phyloP scores from a whole-genome alignment of 2,329 filamentous ascomycete genomes.

The Diaporthe sp. region DNA sequence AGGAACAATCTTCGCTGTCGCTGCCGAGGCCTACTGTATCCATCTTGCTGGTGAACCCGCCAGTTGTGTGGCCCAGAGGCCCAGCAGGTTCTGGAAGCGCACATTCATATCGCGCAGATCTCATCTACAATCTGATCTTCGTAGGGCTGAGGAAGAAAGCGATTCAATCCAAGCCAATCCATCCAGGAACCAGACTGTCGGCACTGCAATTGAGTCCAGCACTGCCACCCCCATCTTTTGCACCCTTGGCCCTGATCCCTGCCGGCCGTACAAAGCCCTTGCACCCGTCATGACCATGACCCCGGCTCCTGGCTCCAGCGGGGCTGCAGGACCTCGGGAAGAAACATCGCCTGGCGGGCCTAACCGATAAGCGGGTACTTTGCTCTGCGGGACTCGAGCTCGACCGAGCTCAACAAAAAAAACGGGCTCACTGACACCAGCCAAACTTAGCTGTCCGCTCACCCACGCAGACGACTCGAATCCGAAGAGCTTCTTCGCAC shows the following conservation, averaged over 20 bases:
- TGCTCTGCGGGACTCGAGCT: not conserved
- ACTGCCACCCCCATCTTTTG: conserved; percentile 41
- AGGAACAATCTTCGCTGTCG: too few relatives aligned
- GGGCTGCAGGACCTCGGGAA: not conserved
- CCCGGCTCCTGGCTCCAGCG: not conserved
- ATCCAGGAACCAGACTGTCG: conserved; percentile 32
- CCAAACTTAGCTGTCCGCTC: not conserved
- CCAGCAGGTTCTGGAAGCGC: not conserved
- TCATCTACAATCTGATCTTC: not conserved
- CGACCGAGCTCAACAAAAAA: conserved; percentile 32
- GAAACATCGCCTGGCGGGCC: conserved; percentile 6
- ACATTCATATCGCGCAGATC: not conserved
- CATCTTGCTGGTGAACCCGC: not conserved
- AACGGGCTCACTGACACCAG: not conserved
- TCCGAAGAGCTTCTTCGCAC: not conserved
- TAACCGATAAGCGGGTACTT: conserved; percentile 16
- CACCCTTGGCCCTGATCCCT: conserved; percentile 34
- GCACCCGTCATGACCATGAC: not conserved
- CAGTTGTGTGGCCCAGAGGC: too few relatives aligned
- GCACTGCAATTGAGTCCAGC: conserved; percentile 16
- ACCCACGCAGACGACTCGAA: not conserved
- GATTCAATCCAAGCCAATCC: conserved; percentile 20
- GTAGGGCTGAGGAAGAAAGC: conserved; percentile 39
- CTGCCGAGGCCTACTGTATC: not conserved
- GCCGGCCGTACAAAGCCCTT: not conserved